phyloP scores from a whole-genome alignment of 2,329 filamentous ascomycete species.

The Trichoderma sp. region DNA sequence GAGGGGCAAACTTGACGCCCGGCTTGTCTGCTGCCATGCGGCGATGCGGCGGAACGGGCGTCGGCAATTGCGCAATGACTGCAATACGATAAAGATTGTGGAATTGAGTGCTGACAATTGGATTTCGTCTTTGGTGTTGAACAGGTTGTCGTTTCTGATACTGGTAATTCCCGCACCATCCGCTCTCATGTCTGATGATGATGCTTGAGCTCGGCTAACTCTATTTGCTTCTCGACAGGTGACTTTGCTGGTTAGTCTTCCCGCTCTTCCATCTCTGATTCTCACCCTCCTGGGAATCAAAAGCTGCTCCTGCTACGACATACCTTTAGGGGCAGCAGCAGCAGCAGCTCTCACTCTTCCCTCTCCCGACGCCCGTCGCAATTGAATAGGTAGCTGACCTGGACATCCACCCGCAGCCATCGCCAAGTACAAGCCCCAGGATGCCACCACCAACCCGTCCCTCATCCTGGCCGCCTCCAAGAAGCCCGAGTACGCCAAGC shows the following conservation, averaged over 20 bases:
- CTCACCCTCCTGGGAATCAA: neutral
- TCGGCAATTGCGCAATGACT: neutral
- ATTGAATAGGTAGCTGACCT: slow-evolving; percentile 37
- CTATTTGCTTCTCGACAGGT: slow-evolving; percentile 49
- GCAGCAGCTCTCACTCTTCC: neutral
- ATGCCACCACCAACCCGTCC: slow-evolving; percentile 99
- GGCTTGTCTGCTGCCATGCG: neutral
- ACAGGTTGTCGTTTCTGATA: slow-evolving; percentile 94
- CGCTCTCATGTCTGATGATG: neutral
- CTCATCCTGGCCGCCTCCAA: slow-evolving; percentile 98
- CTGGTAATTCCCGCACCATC: slow-evolving; percentile 64
- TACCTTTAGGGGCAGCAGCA: neutral
- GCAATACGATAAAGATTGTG: neutral
- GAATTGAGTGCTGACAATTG: slow-evolving; percentile 21
- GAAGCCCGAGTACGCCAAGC: slow-evolving; percentile 91
- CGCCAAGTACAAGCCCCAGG: slow-evolving; percentile 99
- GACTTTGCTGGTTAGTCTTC: slow-evolving; percentile 73
- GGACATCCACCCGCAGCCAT: slow-evolving; percentile 67
- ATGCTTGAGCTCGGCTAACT: slow-evolving; percentile 34
- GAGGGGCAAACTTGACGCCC: slow-evolving; percentile 5
- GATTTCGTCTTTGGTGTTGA: slow-evolving; percentile 40
- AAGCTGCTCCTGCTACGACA: neutral
- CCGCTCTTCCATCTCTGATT: slow-evolving; percentile 11
- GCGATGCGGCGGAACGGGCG: neutral
- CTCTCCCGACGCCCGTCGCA: neutral